phyloP scores from a whole-genome alignment of 2,329 filamentous ascomycete species.

The Rhynchosporium secalis region DNA sequence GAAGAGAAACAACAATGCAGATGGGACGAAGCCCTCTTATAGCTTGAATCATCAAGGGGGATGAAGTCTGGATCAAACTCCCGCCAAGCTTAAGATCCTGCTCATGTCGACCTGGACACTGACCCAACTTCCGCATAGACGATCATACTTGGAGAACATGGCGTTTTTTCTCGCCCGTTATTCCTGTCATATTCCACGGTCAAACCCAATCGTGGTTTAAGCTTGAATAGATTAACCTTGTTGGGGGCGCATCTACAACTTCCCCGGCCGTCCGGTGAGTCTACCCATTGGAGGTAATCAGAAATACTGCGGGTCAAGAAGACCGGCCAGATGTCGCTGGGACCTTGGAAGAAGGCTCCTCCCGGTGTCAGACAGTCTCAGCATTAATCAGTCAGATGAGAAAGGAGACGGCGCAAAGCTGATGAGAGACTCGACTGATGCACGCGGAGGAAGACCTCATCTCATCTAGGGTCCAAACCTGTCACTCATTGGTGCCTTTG shows the following conservation, averaged over 20 bases:
- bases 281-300: slow-evolving; percentile 17
- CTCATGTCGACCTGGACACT: slow-evolving; percentile 27
- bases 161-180: slow-evolving; percentile 29
- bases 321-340: slow-evolving; percentile 8
- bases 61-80: slow-evolving; percentile 28
- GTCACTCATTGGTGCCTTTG: slow-evolving; percentile 18
- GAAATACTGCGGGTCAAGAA: background rate
- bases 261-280: slow-evolving; percentile 13
- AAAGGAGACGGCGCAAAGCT: slow-evolving; percentile 9
- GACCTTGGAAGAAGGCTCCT: slow-evolving; percentile 5
- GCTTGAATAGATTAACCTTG: background rate
- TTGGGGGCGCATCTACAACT: slow-evolving; percentile 10
- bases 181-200: slow-evolving; percentile 17
- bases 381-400: slow-evolving; percentile 25
- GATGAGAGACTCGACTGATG: slow-evolving; percentile 27
- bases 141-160: slow-evolving; percentile 33
- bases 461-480: background rate
- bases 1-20: slow-evolving; percentile 21
- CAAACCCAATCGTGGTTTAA: slow-evolving; percentile 1
- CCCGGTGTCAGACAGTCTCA: slow-evolving; percentile 23
- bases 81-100: slow-evolving; percentile 18
- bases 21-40: slow-evolving; percentile 28
- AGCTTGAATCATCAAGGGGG: slow-evolving; percentile 27
- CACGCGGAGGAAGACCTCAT: slow-evolving; percentile 12
- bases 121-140: slow-evolving; percentile 22